Conservation (phyloP, 176 grass and related monocot genomes). For the Melocanna baccifera region DNA sequence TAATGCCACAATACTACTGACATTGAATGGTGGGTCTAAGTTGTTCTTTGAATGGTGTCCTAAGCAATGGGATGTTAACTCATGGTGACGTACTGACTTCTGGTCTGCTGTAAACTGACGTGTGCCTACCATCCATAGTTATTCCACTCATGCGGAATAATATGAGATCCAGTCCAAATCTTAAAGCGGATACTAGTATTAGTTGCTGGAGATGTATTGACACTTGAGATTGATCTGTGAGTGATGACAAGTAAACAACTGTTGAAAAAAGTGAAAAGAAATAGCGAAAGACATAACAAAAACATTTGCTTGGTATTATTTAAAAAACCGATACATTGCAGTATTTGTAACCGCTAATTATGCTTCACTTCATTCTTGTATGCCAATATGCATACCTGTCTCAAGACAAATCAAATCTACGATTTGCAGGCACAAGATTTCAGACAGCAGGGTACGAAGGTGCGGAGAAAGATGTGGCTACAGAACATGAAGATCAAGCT, state of each 20-base stretch:
- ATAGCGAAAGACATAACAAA: not conserved
- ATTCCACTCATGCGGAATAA: not conserved
- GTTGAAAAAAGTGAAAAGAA: not conserved
- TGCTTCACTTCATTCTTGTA: not conserved
- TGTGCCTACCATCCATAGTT: not conserved
- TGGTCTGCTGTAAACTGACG: not conserved
- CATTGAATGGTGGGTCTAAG: not conserved
- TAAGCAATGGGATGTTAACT: not conserved
- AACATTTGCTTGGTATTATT: not conserved
- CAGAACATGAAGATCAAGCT: constrained; percentile 99
- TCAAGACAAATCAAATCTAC: not conserved
- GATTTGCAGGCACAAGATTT: constrained; percentile 79
- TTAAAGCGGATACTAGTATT: not conserved
- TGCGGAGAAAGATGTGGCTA: constrained; percentile 92
- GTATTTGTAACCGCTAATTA: not conserved
- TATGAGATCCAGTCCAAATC: not conserved
- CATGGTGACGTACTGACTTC: not conserved
- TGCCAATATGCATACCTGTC: not conserved
- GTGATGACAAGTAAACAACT: not conserved
- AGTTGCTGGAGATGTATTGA: not conserved
- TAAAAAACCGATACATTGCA: not conserved
- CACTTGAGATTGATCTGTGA: not conserved
- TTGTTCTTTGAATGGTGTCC: not conserved
- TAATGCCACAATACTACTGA: not conserved
- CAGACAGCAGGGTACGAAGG: constrained; percentile 65